Evolutionary conservation across 2,329 filamentous ascomycete genomes (phyloP), one percentile per base, ranked within the genome.

Genomic region (Aspergillus fumigatus): DNA sequence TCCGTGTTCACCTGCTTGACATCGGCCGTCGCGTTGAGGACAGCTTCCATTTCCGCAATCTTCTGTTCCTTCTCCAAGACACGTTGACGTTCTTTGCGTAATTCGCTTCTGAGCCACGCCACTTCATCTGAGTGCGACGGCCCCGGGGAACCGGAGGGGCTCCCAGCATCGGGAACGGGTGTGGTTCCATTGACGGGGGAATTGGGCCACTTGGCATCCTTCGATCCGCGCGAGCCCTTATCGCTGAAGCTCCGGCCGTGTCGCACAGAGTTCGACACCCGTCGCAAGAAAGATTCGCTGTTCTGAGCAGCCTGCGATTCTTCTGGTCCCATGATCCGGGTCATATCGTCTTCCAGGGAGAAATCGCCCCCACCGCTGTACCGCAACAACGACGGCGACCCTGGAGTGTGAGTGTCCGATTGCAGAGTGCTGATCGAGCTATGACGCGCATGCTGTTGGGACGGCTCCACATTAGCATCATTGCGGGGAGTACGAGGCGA

Each of bases 281-380:
- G 86, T 56, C 90, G 89, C 60, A 97, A 79, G 59, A 97, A 89
- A 1, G 90, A 93, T 26, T 90, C 87, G 32, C 86, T 88, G 47
- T 82, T 80, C 65, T 74, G 62, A 25, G 71, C 69, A 48, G 52
- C 52, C 9, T 61, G 54, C 70, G 52, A 21, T 50, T 92, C 89
- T 58, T 93, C 90, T 21, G 85, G 87, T 43, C 86, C 88, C 58
- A 96, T 80, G 56, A 97, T 93, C 56, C 92, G 88, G 53, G 90
- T 89, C 85, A 97, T 91, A 70, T 97, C 94, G 73, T 97, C 92
- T 62, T 97, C 93, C 87, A 96, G 86, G 58, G 89, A 94, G 68
- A 97, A 94, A 62, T 96, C 92, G 54, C 87, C 90, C 52, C 90
- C 90, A 47, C 84, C 82, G 73, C 88, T 96, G 59, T 84, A 90